Percentiles rank a stretch among this genome's conserved stretches.
Conservation (phyloP, 768 basidiomycete species). For the Exidia glandulosa region DNA sequence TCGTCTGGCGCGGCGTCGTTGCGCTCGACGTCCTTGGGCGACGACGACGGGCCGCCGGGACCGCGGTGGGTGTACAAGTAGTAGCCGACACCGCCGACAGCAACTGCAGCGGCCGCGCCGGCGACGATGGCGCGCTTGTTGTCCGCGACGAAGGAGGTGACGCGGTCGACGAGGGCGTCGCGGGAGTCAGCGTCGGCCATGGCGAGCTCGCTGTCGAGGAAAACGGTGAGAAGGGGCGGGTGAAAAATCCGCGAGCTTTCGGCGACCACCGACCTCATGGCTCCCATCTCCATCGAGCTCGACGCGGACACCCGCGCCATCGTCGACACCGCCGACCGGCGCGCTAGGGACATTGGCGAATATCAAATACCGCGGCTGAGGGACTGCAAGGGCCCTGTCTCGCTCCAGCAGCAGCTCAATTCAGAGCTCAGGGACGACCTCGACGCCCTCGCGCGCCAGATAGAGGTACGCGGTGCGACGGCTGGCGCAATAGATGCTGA, state of each 20-base stretch:
- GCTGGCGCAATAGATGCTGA: background rate
- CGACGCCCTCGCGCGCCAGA: conserved; percentile 42
- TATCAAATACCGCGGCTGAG: conserved; percentile 70
- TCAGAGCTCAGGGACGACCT: conserved; percentile 72
- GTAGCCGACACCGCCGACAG: conserved; percentile 66
- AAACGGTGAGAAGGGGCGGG: background rate
- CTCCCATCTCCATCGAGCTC: conserved; percentile 46
- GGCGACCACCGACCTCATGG: conserved; percentile 30
- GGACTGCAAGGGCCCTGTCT: conserved; percentile 55
- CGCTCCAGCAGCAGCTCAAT: conserved; percentile 59
- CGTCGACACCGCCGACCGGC: conserved; percentile 42
- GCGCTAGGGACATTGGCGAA: conserved; percentile 49
- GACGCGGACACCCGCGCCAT: conserved; percentile 39
- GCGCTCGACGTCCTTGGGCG: conserved; percentile 37
- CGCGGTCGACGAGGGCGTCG: conserved; percentile 7
- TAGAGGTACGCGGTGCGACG: conserved; percentile 42
- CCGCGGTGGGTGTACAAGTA: conserved; percentile 29
- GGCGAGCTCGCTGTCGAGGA: background rate
- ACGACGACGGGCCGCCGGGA: too few species aligned
- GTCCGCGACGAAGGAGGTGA: conserved; percentile 44
- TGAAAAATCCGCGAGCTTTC: background rate
- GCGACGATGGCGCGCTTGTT: conserved; percentile 69
- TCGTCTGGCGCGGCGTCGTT: conserved; percentile 16
- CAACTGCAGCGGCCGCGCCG: conserved; percentile 61
- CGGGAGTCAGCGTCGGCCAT: background rate